Base-by-base conservation (phyloP, 2,329 filamentous ascomycete genomes). In the Dothidotthia symphoricarpi region DNA sequence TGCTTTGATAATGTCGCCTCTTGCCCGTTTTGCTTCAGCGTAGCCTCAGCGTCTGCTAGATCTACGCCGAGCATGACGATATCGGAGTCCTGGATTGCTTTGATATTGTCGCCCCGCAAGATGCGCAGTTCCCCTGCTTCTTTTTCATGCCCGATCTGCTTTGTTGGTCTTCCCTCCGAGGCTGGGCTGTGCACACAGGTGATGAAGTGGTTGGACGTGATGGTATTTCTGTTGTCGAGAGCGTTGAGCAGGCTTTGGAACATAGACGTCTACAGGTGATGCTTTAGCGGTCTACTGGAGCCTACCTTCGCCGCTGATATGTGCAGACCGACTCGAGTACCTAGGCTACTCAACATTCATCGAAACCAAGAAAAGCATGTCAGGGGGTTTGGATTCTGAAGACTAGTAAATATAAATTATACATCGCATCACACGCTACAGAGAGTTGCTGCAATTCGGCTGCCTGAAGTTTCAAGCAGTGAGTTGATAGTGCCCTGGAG, bases 61-160 rank as follows among this genome's bases (percentile, higher is more conserved):
- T 77, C 72, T 2, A 71, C 68, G 2, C 61, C 75, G 1, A 78
- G 60, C 1, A 78, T 64, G 2, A 75, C 43, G 1, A 75, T 63
- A 8, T 72, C 57, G 3, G 72, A 63, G 1, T 53, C 42, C 14
- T 61, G 40, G 0, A 66, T 53, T 3, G 70, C 71, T 10, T 55
- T 51, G 26, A 63, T 49, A 24, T 64, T 67, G 33, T 68, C 63
- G 1, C 64, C 59, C 5, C 65, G 61, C 3, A 57, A 59, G 2
- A 69, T 53, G 1, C 64, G 49, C 6, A 69, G 39, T 28, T 60
- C 57, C 13, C 64, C 40, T 0, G 47, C 42, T 13, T 49, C 34
- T 11, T 39, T 39, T n/a, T 65, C 52, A 2, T 57, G 16, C 3
- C 54, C n/a, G 34, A 72, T 70, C 28, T 55, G 57, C 1, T 48